phyloP scores from a whole-genome alignment of 139 green algal genomes.

The Pleodorina starrii region DNA sequence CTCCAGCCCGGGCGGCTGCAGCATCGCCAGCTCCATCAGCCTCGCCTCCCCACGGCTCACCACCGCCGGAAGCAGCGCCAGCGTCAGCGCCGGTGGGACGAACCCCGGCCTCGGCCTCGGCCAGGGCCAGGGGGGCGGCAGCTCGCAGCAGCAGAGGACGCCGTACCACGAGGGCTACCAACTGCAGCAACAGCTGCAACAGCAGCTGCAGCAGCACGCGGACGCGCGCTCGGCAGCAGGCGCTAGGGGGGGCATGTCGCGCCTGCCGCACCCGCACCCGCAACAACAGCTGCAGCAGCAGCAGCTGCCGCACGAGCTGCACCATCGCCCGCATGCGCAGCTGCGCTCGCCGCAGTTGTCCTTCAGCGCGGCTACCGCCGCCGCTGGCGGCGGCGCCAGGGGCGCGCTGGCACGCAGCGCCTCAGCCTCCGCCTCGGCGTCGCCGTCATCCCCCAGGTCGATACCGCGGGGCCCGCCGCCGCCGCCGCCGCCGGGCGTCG shows the following conservation, averaged over 20 bases:
- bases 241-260: too few species aligned
- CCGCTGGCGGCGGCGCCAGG: neutral
- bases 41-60: neutral
- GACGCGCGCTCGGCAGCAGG: too few species aligned
- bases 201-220: too few species aligned
- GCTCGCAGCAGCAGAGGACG: too few species aligned
- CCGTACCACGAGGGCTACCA: too few species aligned
- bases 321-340: neutral
- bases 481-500: neutral
- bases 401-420: neutral
- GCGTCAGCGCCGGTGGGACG: neutral
- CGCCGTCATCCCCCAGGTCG: neutral
- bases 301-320: too few species aligned
- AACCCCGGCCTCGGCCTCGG: too few species aligned
- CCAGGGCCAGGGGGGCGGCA: too few species aligned
- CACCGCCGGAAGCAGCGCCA: neutral
- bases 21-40: slow-evolving; percentile 36
- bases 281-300: neutral
- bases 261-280: too few species aligned
- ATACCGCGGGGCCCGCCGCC: neutral
- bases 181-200: too few species aligned
- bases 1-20: neutral
- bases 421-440: neutral
- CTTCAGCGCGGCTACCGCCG: neutral
- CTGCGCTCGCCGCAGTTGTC: neutral